These are phyloP conservation scores for Asterophora parasitica DNA, from an alignment of 768 basidiomycete genomes.

Conservation along the genomic window DNA sequence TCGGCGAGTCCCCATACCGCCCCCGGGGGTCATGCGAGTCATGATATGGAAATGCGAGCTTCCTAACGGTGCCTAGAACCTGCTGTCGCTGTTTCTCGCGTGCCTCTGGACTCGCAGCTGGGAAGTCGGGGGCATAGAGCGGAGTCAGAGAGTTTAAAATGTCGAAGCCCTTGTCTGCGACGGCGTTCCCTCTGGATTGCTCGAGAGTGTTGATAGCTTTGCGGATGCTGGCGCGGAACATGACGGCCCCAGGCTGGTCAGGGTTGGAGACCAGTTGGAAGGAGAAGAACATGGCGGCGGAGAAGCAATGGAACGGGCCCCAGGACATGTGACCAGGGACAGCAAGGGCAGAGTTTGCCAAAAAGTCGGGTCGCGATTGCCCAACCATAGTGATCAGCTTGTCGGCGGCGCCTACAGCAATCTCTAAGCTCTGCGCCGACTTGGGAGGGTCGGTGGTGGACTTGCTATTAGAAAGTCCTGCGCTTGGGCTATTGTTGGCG, in stretches of 20 bases:
- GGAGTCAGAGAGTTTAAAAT: constrained; percentile 70
- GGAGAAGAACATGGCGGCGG: constrained; percentile 88
- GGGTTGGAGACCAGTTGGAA: constrained; percentile 81
- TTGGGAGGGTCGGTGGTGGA: constrained; percentile 34
- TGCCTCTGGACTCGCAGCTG: constrained; percentile 39
- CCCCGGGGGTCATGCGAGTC: constrained; percentile 52
- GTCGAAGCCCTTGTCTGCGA: constrained; percentile 71
- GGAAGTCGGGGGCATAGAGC: constrained; percentile 65
- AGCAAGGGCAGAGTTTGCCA: constrained; percentile 60
- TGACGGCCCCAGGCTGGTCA: constrained; percentile 70
- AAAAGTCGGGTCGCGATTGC: constrained; percentile 72
- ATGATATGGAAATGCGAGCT: constrained; percentile 79
- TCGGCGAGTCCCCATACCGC: constrained; percentile 45
- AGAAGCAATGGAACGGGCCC: constrained; percentile 82
- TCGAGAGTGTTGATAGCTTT: constrained; percentile 65
- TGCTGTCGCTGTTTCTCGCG: constrained; percentile 57
- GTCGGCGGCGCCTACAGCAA: constrained; percentile 72
- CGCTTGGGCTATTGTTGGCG: constrained; percentile 22
- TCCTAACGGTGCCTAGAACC: constrained; percentile 63
- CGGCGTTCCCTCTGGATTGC: constrained; percentile 55
- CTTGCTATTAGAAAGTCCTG: constrained; percentile 19
- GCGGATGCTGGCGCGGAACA: constrained; percentile 72
- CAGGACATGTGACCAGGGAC: constrained; percentile 83
- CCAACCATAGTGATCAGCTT: constrained; percentile 74
- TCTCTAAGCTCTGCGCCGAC: constrained; percentile 60